Base-by-base conservation (phyloP, 352 stramenopile genomes). In the Globisporangium rhizosaccharum region DNA sequence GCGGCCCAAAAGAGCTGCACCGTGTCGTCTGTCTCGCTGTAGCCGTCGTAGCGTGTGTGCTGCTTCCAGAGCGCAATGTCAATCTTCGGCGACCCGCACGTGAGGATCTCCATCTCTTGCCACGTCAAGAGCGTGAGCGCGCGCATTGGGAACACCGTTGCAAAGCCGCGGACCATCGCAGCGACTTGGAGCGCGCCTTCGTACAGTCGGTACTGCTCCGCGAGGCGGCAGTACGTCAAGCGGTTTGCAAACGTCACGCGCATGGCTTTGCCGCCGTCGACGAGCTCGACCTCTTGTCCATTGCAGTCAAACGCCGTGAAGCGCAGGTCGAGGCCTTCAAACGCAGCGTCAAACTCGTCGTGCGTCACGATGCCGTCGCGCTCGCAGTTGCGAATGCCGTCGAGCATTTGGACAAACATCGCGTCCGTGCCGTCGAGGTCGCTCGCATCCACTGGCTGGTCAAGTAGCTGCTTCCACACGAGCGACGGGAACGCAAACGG, bases 401-500 rank as follows among this genome's bases (percentile, higher is more conserved):
- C 81, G 10, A 97, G 68, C 75, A 91, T 97, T 48, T 96, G 83
- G 36, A 95, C 78, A 47, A 97, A 82, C 73, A 96, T 94, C 23
- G 83, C 81, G 65, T 97, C 92, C 2, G 90, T 94, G 36, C 65
- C 86, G 51, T 97, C 86, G 10, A 98, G 70, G 67, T 98, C 94
- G 14, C 73, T 69, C 15, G 72, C 70, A 18, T 79, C 80, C 9
- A 97, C 71, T 14, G 87, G 74, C 53, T 97, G 73, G 8, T 79
- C 69, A 23, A 97, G 70, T 28, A 98, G 65, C 47, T 93, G 73
- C 71, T 98, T 98, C 94, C 94, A 98, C 59, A 98, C 91, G 9
- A 98, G 70, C 18, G 91, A 88, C 28, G 91, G 89, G 23, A 98
- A 79, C 52, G 92, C 87, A 46, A 98, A 96, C 11, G 90, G 89